Base-by-base conservation (phyloP, 345 rosid species). In the Triadica sebifera region DNA sequence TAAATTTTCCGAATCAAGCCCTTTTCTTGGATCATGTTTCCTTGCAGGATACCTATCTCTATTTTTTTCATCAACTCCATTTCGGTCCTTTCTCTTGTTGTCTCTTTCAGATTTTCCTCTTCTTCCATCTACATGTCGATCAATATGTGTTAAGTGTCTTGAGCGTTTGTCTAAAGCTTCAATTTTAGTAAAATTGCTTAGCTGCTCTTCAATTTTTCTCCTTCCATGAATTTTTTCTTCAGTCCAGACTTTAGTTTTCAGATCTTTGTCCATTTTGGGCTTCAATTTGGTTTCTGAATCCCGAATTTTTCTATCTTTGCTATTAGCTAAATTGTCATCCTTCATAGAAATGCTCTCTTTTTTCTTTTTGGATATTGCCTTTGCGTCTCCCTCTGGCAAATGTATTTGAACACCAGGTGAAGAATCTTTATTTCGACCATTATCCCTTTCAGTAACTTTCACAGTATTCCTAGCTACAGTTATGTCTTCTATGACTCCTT, bases 11-110 rank as follows among this genome's bases (percentile, higher is more conserved):
- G 72, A 73, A 75, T 75, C 79, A 55, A 73, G 84, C 72, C 77
- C 75, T 79, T 85, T 90, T 22, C 82, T 81, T 8, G 67, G 24
- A 79, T 90, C 90, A 81, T 70, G 84, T 77, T 84, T 84, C 80
- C 78, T 83, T 20, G 85, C 50, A 71, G 67, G 65, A 82, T 52
- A 38, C 77, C 74, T 85, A 55, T 75, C 87, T 69, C 81, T 85
- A 74, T 70, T 65, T 66, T 81, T 79, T 72, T 77, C 80, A 77
- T 86, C 81, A 62, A 83, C 81, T 74, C 66, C 86, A 81, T 77
- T 81, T 56, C 56, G 85, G 75, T 84, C 70, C 34, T 84, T 90
- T 85, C 83, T 84, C 85, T 81, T 83, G 70, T 71, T 78, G 75
- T 77, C 91, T 78, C 75, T 73, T 63, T 91, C 89, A 55, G 77